phyloP scores from a whole-genome alignment of 1,284 basidiomycete species.

The Jaminaea rosea region DNA sequence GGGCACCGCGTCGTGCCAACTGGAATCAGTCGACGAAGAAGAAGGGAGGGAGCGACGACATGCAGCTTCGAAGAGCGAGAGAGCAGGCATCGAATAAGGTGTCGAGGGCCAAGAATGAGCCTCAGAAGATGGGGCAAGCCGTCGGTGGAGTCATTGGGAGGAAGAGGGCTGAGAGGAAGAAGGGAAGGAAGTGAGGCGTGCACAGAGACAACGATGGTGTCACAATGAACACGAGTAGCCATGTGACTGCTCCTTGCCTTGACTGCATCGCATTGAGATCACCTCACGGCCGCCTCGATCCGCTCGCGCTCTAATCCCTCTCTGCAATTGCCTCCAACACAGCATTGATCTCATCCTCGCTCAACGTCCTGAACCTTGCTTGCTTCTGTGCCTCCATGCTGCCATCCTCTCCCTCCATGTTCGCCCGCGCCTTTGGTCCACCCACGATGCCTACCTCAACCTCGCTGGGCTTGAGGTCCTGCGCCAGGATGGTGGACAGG shows the following conservation, averaged over 20 bases:
- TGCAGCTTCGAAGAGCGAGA: background rate
- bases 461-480: constrained; percentile 72
- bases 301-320: constrained; percentile 19
- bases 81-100: constrained; percentile 5
- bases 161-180: constrained; percentile 33
- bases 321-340: constrained; percentile 44
- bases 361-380: constrained; percentile 35
- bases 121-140: too few relatives aligned
- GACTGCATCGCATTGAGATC: background rate
- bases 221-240: too few relatives aligned
- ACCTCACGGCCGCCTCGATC: background rate
- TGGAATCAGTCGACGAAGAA: constrained; percentile 3
- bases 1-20: background rate
- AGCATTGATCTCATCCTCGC: constrained; percentile 29
- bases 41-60: constrained; percentile 3
- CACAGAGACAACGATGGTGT: background rate
- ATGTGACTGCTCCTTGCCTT: background rate
- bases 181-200: constrained; percentile 1
- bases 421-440: constrained; percentile 18
- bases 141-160: constrained; percentile 39
- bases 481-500: constrained; percentile 82
- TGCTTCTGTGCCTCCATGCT: constrained; percentile 19
- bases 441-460: constrained; percentile 53
- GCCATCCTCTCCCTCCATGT: constrained; percentile 4
- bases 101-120: constrained; percentile 8